Evolutionary conservation across 2,329 filamentous ascomycete genomes (phyloP).

Genomic region (Teratosphaeria nubilosa): DNA sequence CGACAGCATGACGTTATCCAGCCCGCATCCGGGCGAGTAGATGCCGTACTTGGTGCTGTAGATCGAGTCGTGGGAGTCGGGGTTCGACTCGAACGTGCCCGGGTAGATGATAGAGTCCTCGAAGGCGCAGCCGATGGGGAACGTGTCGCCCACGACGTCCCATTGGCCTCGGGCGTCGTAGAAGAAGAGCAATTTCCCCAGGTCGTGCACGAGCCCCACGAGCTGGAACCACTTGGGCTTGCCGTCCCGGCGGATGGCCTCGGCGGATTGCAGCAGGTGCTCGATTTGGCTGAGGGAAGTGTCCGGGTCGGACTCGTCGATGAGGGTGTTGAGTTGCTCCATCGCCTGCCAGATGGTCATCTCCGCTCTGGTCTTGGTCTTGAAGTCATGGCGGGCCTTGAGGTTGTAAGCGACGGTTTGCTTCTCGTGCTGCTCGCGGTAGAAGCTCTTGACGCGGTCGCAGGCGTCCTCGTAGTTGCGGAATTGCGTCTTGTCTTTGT

Average conservation of each 20-base stretch:
- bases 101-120: slow-evolving; percentile 65
- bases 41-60: slow-evolving; percentile 72
- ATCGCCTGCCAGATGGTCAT: slow-evolving; percentile 89
- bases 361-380: slow-evolving; percentile 56
- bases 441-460: slow-evolving; percentile 79
- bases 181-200: slow-evolving; percentile 72
- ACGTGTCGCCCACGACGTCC: slow-evolving; percentile 85
- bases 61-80: slow-evolving; percentile 59
- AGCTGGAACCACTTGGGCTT: slow-evolving; percentile 77
- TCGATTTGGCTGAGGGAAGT: slow-evolving; percentile 81
- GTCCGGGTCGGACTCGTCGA: slow-evolving; percentile 87
- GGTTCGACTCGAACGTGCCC: slow-evolving; percentile 66
- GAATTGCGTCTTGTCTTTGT: slow-evolving; percentile 72
- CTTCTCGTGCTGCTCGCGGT: slow-evolving; percentile 59
- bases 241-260: slow-evolving; percentile 78
- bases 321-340: slow-evolving; percentile 81
- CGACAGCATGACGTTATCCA: slow-evolving; percentile 80
- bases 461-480: slow-evolving; percentile 75
- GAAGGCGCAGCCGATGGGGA: slow-evolving; percentile 67
- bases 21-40: slow-evolving; percentile 66
- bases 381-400: slow-evolving; percentile 62
- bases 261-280: slow-evolving; percentile 78
- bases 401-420: slow-evolving; percentile 80
- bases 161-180: slow-evolving; percentile 79
- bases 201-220: slow-evolving; percentile 66